Evolutionary conservation across 352 stramenopile species (phyloP).

Genomic region (Phytophthora rubi): DNA sequence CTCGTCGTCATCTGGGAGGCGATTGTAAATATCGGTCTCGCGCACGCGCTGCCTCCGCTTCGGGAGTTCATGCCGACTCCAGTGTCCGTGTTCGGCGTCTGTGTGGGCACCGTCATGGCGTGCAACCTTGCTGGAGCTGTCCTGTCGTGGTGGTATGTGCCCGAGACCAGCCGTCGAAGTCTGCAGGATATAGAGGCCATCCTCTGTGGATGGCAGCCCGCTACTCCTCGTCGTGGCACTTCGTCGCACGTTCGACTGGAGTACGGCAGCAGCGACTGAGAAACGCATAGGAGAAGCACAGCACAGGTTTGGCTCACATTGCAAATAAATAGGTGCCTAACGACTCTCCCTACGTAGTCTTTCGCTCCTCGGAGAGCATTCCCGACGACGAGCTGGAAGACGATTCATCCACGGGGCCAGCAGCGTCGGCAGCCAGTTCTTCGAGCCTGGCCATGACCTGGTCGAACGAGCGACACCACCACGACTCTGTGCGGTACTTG

Average conservation of each 20-base stretch:
- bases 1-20: constrained; percentile 71
- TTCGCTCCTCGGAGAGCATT: constrained; percentile 14
- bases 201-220: constrained; percentile 72
- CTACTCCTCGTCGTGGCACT: constrained; percentile 58
- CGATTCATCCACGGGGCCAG: constrained; percentile 17
- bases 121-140: constrained; percentile 56
- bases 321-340: constrained; percentile 35
- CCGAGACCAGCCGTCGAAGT: constrained; percentile 77
- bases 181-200: constrained; percentile 86
- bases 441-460: constrained; percentile 58
- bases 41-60: constrained; percentile 46
- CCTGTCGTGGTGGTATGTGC: constrained; percentile 71
- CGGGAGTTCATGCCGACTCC: constrained; percentile 44
- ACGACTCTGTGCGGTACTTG: constrained; percentile 86
- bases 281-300: constrained; percentile 7
- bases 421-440: constrained; percentile 16
- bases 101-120: constrained; percentile 46
- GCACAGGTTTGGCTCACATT: constrained; percentile 26
- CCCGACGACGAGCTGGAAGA: constrained; percentile 24
- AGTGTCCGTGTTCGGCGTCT: constrained; percentile 51
- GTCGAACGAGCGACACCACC: constrained; percentile 84
- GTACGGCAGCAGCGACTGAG: constrained; percentile 39
- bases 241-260: constrained; percentile 62
- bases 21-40: constrained; percentile 48
- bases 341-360: constrained; percentile 20